A percentile compares a stretch with the other conserved stretches of the same genome.
Evolutionary conservation across 1,284 basidiomycete genomes (phyloP).

Genomic region (Bothia castanella): DNA sequence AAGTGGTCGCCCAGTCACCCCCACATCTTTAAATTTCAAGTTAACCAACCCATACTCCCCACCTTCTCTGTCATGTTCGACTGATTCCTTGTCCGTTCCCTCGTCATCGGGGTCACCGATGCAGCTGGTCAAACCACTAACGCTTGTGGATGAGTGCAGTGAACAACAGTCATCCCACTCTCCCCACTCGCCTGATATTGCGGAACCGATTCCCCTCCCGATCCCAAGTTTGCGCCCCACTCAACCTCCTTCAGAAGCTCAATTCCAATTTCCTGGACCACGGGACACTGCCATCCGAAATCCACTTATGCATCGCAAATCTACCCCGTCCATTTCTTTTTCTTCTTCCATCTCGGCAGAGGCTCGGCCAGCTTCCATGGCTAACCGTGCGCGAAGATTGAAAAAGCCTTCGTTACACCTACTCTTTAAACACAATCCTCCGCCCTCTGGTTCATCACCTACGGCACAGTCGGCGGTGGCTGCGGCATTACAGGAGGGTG

Average conservation of each 20-base stretch:
- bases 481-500: conserved; percentile 11
- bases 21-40: conserved; percentile 38
- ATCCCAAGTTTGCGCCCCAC: conserved; percentile 20
- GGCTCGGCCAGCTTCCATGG: conserved; percentile 25
- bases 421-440: conserved; percentile 50
- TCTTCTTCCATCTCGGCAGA: conserved; percentile 30
- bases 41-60: conserved; percentile 34
- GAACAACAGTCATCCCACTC: conserved; percentile 20
- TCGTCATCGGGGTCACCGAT: conserved; percentile 41
- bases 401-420: conserved; percentile 56
- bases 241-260: conserved; percentile 20
- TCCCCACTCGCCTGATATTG: conserved; percentile 25
- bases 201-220: conserved; percentile 31
- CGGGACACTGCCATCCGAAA: conserved; percentile 31
- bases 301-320: conserved; percentile 37
- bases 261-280: conserved; percentile 41
- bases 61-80: conserved; percentile 44
- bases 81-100: conserved; percentile 43
- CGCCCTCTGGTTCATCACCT: conserved; percentile 34
- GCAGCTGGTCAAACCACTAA: conserved; percentile 28
- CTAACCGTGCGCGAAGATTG: conserved; percentile 36
- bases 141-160: conserved; percentile 24
- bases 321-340: conserved; percentile 39
- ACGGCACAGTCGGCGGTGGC: conserved; percentile 18
- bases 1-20: conserved; percentile 33